Conservation (phyloP, 2,329 filamentous ascomycete species). For the Arthrocladium fulminans region DNA sequence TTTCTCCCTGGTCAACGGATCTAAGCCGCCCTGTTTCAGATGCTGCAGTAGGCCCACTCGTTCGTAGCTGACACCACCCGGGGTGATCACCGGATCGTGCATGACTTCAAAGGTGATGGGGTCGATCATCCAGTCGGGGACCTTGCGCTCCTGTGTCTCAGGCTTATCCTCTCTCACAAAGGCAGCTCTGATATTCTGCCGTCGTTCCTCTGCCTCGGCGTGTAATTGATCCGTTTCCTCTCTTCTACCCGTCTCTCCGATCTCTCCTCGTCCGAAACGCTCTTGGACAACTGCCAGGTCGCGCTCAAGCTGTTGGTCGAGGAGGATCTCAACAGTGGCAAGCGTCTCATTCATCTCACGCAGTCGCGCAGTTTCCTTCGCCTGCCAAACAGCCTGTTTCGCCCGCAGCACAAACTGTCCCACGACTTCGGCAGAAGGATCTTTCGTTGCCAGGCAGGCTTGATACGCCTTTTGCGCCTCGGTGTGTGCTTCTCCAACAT, state of each 20-base stretch:
- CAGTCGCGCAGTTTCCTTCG: constrained; percentile 48
- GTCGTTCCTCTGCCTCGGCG: constrained; percentile 40
- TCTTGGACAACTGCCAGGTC: constrained; percentile 31
- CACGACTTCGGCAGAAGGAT: constrained; percentile 60
- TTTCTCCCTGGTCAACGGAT: constrained; percentile 75
- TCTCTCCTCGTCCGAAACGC: constrained; percentile 30
- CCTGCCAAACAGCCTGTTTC: constrained; percentile 81
- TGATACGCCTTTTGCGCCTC: constrained; percentile 65
- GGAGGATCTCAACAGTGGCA: constrained; percentile 32
- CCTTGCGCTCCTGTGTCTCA: constrained; percentile 37
- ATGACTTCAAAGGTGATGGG: constrained; percentile 43
- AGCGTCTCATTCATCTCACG: constrained; percentile 38
- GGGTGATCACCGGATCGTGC: constrained; percentile 47
- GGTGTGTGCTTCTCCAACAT: constrained; percentile 62
- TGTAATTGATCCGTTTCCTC: constrained; percentile 55
- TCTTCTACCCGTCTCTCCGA: constrained; percentile 56
- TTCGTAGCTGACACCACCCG: constrained; percentile 85
- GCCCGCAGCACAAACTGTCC: constrained; percentile 66
- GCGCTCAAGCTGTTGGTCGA: constrained; percentile 32
- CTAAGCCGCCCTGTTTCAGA: constrained; percentile 62
- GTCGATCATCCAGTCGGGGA: constrained; percentile 42
- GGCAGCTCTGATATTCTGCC: constrained; percentile 36
- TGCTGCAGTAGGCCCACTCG: constrained; percentile 78
- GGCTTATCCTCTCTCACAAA: constrained; percentile 35
- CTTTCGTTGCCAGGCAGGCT: constrained; percentile 54